Conservation (phyloP, 768 basidiomycete species). For the Tylopilus vinaceipallidus region DNA sequence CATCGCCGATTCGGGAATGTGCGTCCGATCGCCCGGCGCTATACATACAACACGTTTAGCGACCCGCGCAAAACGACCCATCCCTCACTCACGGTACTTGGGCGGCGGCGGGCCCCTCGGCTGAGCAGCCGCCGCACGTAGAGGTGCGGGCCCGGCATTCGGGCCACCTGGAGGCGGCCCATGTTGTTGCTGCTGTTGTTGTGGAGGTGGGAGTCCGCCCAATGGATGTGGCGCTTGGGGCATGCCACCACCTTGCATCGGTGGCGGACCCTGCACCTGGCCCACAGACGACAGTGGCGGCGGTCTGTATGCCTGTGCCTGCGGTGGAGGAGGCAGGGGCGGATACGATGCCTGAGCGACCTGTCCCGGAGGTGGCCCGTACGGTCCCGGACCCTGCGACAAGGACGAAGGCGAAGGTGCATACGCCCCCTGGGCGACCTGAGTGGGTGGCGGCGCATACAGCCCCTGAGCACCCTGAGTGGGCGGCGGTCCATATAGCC, state of each 20-base stretch:
- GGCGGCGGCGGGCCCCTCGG: constrained; percentile 43
- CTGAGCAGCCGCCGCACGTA: constrained; percentile 31
- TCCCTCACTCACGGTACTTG: constrained; percentile 55
- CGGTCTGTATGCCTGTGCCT: constrained; percentile 27
- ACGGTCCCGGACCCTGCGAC: constrained; percentile 15
- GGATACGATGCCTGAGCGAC: constrained; percentile 28
- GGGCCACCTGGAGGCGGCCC: constrained; percentile 32
- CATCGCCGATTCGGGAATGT: constrained; percentile 71
- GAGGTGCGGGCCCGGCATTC: constrained; percentile 20
- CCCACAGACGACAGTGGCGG: constrained; percentile 25
- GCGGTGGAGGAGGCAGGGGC: constrained; percentile 7
- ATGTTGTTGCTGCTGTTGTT: constrained; percentile 29
- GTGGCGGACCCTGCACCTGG: constrained; percentile 31
- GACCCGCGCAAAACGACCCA: background rate
- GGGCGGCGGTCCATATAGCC: too few relatives aligned
- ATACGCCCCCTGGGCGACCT: constrained; percentile 29
- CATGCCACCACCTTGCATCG: constrained; percentile 29
- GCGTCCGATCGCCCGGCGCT: constrained; percentile 91
- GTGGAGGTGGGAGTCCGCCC: constrained; percentile 22
- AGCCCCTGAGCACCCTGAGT: constrained; percentile 16
- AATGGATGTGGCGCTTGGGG: constrained; percentile 32
- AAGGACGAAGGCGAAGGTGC: constrained; percentile 34
- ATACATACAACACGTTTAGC: background rate
- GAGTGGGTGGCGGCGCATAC: constrained; percentile 20
- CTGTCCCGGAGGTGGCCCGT: constrained; percentile 17